Conservation (phyloP, 176 grass and related monocot genomes). For the barley (Hordeum vulgare) region DNA sequence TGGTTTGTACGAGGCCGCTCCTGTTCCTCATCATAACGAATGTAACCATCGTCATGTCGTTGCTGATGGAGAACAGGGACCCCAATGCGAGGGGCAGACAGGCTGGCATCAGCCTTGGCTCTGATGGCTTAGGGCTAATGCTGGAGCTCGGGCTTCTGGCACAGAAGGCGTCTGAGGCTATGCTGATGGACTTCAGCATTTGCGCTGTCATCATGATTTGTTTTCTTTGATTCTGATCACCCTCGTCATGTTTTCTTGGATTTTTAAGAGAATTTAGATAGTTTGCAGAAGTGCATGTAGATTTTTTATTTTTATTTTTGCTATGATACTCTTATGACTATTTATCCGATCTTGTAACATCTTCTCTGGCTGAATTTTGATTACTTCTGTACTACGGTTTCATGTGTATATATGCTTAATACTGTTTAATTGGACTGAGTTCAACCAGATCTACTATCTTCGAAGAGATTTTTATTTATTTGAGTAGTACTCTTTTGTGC, state of each 20-base stretch:
- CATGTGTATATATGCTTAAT: neutral
- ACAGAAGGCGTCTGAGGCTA: constrained; percentile 43
- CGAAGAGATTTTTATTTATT: no score
- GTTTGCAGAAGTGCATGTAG: neutral
- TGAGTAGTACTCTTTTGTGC: no score
- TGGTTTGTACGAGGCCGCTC: constrained; percentile 54
- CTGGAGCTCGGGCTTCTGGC: constrained; percentile 53
- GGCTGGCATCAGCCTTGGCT: constrained; percentile 6
- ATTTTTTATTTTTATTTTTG: neutral
- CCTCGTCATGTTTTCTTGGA: neutral
- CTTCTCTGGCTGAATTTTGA: neutral
- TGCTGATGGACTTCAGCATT: constrained; percentile 71
- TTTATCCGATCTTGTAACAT: neutral
- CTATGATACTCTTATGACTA: neutral
- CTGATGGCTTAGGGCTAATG: constrained; percentile 37
- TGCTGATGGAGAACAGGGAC: constrained; percentile 44
- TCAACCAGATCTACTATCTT: no score
- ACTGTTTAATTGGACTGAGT: no score
- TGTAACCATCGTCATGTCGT: constrained; percentile 40
- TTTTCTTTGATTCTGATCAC: constrained; percentile 49
- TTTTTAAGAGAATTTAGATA: neutral
- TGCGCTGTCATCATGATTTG: constrained; percentile 73
- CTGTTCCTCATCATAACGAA: constrained; percentile 63
- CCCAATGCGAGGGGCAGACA: constrained; percentile 23
- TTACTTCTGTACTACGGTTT: neutral